phyloP scores from a whole-genome alignment of 306 rosid genomes.

The Glycine latifolia region DNA sequence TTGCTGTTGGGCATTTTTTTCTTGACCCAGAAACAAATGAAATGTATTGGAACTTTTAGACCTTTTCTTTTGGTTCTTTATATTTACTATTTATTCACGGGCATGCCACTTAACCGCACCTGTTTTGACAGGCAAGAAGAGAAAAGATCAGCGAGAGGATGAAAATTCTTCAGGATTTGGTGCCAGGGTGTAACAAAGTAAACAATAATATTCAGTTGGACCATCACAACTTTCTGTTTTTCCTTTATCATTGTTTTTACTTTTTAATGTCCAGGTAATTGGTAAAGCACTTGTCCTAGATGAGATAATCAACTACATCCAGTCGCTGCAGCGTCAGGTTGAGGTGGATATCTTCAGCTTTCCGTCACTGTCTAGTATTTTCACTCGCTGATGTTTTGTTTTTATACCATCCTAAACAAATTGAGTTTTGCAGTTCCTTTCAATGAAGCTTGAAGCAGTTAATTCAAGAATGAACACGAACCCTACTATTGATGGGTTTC shows the following conservation, averaged over 20 bases:
- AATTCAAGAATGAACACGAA: constrained; percentile 67
- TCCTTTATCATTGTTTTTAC: not conserved
- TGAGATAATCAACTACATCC: constrained; percentile 88
- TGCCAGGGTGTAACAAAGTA: constrained; percentile 93
- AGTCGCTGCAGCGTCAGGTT: constrained; percentile 84
- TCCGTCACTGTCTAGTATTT: constrained; percentile 25
- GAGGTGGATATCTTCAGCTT: constrained; percentile 63
- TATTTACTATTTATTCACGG: not conserved
- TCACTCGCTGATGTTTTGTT: not conserved
- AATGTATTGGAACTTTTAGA: not conserved
- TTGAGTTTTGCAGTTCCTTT: constrained; percentile 69
- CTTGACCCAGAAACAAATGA: too few species aligned
- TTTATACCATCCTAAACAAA: not conserved
- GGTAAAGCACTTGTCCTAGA: constrained; percentile 94
- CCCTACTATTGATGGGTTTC: constrained; percentile 63
- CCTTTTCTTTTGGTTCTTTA: not conserved
- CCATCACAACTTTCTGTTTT: constrained; percentile 10
- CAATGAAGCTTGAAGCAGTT: constrained; percentile 89
- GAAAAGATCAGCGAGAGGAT: constrained; percentile 81
- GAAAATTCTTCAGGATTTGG: constrained; percentile 83
- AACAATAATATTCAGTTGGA: constrained; percentile 13
- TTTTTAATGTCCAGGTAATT: constrained; percentile 61
- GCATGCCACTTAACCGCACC: constrained; percentile 16
- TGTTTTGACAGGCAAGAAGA: constrained; percentile 82
- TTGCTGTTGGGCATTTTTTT: too few species aligned